Conservation (phyloP, 805 yeast genomes). For the Komagataella mondaviorum region DNA sequence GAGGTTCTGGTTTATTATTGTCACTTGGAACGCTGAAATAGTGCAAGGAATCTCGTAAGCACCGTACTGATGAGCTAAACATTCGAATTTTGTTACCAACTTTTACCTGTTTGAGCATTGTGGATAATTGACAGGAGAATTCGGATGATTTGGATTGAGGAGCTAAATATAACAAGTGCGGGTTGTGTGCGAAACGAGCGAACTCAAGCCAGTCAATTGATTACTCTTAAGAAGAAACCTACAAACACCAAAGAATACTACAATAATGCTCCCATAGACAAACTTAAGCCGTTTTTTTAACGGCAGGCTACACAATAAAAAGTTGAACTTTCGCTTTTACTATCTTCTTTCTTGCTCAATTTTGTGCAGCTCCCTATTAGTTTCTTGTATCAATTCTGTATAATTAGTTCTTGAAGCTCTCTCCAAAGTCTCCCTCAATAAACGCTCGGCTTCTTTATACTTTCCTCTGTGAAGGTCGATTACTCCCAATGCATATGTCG, state of each 20-base stretch:
- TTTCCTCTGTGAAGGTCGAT: constrained; percentile 48
- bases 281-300: no score
- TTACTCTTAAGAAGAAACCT: not conserved
- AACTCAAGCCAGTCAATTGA: not conserved
- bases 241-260: no score
- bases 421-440: constrained; percentile 54
- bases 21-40: not conserved
- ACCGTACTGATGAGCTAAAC: not conserved
- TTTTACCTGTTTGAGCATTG: not conserved
- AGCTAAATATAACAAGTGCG: no score
- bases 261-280: no score
- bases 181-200: not conserved
- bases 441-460: constrained; percentile 41
- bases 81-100: not conserved
- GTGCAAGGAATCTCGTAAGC: not conserved
- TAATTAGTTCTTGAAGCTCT: constrained; percentile 59
- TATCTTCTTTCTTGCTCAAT: constrained; percentile 17
- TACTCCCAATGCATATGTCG: constrained; percentile 81
- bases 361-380: constrained; percentile 53
- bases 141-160: no score
- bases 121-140: not conserved
- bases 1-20: not conserved
- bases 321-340: no score
- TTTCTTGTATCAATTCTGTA: constrained; percentile 44
- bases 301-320: no score